Evolutionary conservation across 1,284 basidiomycete species (phyloP).

Genomic region (Phenoliferia sp.): DNA sequence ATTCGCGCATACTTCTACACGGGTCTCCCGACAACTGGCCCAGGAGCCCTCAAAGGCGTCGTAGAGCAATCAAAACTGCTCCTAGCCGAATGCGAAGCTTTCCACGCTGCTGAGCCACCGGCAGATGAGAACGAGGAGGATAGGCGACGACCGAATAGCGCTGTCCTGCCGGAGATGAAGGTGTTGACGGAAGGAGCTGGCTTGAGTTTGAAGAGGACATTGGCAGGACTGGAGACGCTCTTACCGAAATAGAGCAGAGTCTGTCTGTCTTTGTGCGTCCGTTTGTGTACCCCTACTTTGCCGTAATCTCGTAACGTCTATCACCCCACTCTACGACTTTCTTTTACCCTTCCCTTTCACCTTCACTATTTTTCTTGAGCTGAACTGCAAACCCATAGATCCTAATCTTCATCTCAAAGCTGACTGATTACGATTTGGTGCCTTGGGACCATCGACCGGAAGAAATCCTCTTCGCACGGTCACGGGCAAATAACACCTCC

Average conservation of each 20-base stretch:
- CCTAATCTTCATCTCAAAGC: too few relatives aligned
- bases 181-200: conserved; percentile 70
- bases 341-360: too few relatives aligned
- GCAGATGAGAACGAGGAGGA: conserved; percentile 60
- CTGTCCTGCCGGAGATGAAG: conserved; percentile 16
- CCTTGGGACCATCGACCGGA: too few relatives aligned
- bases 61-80: conserved; percentile 59
- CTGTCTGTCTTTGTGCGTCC: too few relatives aligned
- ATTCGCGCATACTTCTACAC: conserved; percentile 69
- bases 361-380: too few relatives aligned
- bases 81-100: conserved; percentile 59
- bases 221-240: conserved; percentile 53
- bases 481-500: too few relatives aligned
- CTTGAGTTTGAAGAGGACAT: conserved; percentile 67
- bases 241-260: not conserved
- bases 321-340: too few relatives aligned
- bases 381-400: too few relatives aligned
- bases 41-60: conserved; percentile 62
- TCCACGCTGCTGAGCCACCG: conserved; percentile 44
- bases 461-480: too few relatives aligned
- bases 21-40: conserved; percentile 33
- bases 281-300: too few relatives aligned
- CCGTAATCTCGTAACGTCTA: too few relatives aligned
- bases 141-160: conserved; percentile 11
- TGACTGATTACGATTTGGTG: too few relatives aligned